Percentiles rank a stretch among this genome's conserved stretches.
phyloP scores from a whole-genome alignment of 345 rosid genomes.

The Jatropha curcas region DNA sequence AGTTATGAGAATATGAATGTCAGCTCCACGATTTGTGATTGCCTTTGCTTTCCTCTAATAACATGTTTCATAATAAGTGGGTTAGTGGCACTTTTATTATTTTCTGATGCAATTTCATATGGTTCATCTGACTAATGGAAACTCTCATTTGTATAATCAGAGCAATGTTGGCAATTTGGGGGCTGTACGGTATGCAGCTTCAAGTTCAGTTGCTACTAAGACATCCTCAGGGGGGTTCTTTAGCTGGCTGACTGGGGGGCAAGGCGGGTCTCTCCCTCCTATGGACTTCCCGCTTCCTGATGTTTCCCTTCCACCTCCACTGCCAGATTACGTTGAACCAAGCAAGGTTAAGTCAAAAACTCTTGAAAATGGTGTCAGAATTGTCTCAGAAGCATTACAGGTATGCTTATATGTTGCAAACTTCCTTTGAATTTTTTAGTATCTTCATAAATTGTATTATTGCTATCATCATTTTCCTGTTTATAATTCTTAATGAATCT shows the following conservation, averaged over 20 bases:
- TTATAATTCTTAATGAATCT: neutral
- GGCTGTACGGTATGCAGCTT: slow-evolving; percentile 48
- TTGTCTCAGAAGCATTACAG: slow-evolving; percentile 64
- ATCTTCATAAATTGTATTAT: neutral
- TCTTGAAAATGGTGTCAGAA: slow-evolving; percentile 70
- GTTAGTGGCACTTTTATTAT: neutral
- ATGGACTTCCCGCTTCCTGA: slow-evolving; percentile 60
- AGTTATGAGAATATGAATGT: neutral
- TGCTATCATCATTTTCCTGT: neutral
- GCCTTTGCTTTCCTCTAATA: neutral
- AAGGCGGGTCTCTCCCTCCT: slow-evolving; percentile 46
- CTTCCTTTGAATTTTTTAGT: neutral
- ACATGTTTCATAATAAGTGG: neutral
- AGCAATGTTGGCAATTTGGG: slow-evolving; percentile 44
- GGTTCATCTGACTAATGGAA: neutral
- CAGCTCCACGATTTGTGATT: neutral
- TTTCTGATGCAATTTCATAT: neutral
- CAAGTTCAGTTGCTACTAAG: slow-evolving; percentile 50
- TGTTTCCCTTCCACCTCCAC: slow-evolving; percentile 49
- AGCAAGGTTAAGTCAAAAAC: slow-evolving; percentile 54
- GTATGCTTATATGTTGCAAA: slow-evolving; percentile 30
- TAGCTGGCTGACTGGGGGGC: slow-evolving; percentile 66
- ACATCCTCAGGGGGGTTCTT: slow-evolving; percentile 53
- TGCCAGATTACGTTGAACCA: slow-evolving; percentile 68
- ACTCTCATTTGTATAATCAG: slow-evolving; percentile 32